Base-by-base conservation (phyloP, 345 rosid species). In the Citrus mangshanensis region DNA sequence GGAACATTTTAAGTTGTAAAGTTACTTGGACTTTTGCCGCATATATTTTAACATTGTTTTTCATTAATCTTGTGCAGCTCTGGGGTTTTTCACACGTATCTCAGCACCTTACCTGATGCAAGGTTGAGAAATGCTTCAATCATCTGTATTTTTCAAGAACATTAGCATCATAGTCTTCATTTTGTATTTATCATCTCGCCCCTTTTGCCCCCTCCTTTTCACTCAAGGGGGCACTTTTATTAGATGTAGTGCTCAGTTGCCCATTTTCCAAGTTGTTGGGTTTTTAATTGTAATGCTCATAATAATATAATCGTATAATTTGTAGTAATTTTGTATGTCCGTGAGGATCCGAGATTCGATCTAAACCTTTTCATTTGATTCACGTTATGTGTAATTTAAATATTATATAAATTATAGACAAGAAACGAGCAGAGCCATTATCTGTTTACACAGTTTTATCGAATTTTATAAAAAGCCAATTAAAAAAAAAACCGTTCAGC, bases 51-150 rank as follows among this genome's bases (percentile, higher is more conserved):
- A 54, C 58, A 54, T 5, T 54, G 58, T 54, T 16, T 59, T 60
- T 84, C 54, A 58, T 65, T 82, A 16, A 30, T 54, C 25, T 37
- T 55, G 8, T 86, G 91, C 97, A 95, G 97, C 92, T 95, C 2
- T 95, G 98, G 97, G 97, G 98, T 12, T 95, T 93, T 77, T 81
- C 89, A 0, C 93, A 95, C 70, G 77, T 84, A 25, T 92, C 95
- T 73, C 86, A 69, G 38, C 87, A 87, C 84, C 70, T 86, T 7
- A 78, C 83, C 60, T 85, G 73, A 79, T 2, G 19, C 54, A 42
- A 72, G 83, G 46, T 7, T 4, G 51, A 70, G 21, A 42, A 59
- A 77, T 40, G 65, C 76, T 34, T 63, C 51, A 46, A 74, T 65
- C 42, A 19, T 38, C 2, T 34, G 72, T 42, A n/a, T 42, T 10